Evolutionary conservation across 768 basidiomycete genomes (phyloP).

Genomic region (Xanthoconium stramineum): DNA sequence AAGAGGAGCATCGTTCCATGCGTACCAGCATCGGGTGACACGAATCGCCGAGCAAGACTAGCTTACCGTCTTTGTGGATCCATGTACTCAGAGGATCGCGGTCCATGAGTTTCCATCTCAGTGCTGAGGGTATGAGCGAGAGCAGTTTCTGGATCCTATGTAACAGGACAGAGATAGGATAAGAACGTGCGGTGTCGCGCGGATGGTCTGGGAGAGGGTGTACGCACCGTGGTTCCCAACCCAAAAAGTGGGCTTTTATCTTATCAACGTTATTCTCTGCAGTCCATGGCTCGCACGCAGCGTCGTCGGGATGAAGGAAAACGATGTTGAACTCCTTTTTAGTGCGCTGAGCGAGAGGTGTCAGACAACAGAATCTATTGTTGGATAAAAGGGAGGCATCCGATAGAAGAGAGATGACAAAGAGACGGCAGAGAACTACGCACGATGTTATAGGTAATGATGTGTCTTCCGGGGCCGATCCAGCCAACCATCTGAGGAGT

Average conservation of each 20-base stretch:
- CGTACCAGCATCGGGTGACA: constrained; percentile 54
- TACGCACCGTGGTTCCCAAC: constrained; percentile 47
- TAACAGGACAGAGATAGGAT: neutral
- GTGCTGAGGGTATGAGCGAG: constrained; percentile 39
- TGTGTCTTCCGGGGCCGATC: constrained; percentile 52
- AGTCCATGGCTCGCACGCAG: constrained; percentile 42
- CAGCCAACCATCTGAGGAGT: constrained; percentile 52
- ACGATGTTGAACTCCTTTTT: constrained; percentile 47
- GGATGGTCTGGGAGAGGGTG: neutral
- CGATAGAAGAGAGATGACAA: neutral
- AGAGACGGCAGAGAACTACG: constrained; percentile 8
- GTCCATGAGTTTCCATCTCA: constrained; percentile 49
- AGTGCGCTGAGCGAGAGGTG: constrained; percentile 21
- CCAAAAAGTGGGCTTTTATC: constrained; percentile 46
- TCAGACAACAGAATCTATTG: neutral
- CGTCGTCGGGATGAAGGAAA: constrained; percentile 39
- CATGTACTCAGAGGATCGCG: constrained; percentile 46
- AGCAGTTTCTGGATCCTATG: constrained; percentile 45
- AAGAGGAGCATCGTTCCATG: neutral
- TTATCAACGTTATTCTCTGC: constrained; percentile 40
- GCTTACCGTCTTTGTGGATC: constrained; percentile 42
- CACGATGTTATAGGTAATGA: constrained; percentile 46
- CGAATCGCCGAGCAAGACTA: constrained; percentile 51
- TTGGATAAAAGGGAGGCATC: too few species aligned
- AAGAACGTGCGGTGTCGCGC: neutral